Base-by-base conservation (phyloP, 2,329 filamentous ascomycete genomes). In the Curvularia hawaiiensis region DNA sequence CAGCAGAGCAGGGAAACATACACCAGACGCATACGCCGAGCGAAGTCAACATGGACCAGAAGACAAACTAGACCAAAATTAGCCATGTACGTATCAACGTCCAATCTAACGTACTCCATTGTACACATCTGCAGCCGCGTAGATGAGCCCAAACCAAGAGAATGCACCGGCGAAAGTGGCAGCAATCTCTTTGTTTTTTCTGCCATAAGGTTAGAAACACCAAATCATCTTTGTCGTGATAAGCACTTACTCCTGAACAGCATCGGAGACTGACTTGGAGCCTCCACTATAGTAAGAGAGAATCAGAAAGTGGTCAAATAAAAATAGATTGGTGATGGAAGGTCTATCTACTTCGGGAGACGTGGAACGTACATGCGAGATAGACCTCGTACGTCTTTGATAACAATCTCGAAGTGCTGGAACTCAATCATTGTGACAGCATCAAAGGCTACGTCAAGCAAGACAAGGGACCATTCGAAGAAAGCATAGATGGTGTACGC, bases 361-460 rank as follows among this genome's bases (percentile, higher is more conserved):
- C 90, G 90, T 81, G 88, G 87, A 81, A 99, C 95, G 86, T 99
- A 99, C 95, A 94, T 93, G 91, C 94, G 93, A 83, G 90, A 95
- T 74, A 89, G 80, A 64, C 92, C 93, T 81, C 92, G 94, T 66
- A 93, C 85, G 80, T 98, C 94, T 81, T 87, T 91, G 64, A 99
- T 84, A 67, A 92, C 84, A 70, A 99, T 81, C 77, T 98, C 94
- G 73, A 98, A 90, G 53, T 89, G 87, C 62, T 88, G 84, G 80
- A 98, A 99, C 80, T 99, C 95, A 70, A 96, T 81, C 56, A 91
- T 89, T 11, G 95, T 98, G 58, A 98, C 90, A 51, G 95, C 92
- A 80, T 99, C 95, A 79, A 99, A 99, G 30, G 86, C 94, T 56
- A 99, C 92, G 77, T 99, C 95, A 75, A 97, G 91, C 66, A 99